A percentile compares a stretch with the other conserved stretches of the same genome.
Evolutionary conservation across 1,284 basidiomycete genomes (phyloP).

Genomic region (Rhodotorula sp.): DNA sequence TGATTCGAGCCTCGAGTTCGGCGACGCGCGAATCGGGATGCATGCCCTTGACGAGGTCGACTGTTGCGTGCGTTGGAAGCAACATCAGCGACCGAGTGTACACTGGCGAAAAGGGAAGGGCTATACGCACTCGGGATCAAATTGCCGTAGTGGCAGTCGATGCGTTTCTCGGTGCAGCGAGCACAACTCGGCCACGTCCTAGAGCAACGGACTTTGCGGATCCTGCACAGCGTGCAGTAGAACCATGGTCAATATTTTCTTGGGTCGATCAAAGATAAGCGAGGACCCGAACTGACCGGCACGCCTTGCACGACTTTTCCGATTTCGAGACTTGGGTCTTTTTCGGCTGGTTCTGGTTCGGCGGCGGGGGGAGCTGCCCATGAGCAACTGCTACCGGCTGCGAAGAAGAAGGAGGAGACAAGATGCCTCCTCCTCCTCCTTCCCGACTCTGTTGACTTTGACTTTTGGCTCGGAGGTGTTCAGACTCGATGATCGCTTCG

Average conservation of each 20-base stretch:
- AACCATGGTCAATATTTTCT: too few species aligned
- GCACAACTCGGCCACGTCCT: constrained; percentile 11
- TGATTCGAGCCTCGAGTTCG: constrained; percentile 16
- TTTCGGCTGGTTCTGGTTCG: neutral
- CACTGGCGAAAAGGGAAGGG: too few species aligned
- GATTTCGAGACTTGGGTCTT: neutral
- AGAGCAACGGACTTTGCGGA: constrained; percentile 18
- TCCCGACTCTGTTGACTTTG: too few species aligned
- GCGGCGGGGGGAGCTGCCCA: neutral
- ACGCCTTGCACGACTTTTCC: constrained; percentile 18
- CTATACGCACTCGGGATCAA: constrained; percentile 11
- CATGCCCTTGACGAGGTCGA: constrained; percentile 19
- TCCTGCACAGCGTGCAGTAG: neutral
- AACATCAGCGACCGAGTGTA: neutral
- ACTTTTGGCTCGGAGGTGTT: too few species aligned
- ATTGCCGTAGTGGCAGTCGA: constrained; percentile 16
- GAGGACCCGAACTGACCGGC: neutral
- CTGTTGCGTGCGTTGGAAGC: neutral
- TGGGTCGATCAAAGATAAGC: too few species aligned
- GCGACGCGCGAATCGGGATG: constrained; percentile 8
- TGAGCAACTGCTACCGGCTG: too few species aligned
- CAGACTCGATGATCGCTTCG: too few species aligned
- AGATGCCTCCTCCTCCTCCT: too few species aligned
- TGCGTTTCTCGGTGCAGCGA: constrained; percentile 5
- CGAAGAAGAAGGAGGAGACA: too few species aligned